Base-by-base conservation (phyloP, 2,329 filamentous ascomycete genomes). In the Diaporthe australafricana region DNA sequence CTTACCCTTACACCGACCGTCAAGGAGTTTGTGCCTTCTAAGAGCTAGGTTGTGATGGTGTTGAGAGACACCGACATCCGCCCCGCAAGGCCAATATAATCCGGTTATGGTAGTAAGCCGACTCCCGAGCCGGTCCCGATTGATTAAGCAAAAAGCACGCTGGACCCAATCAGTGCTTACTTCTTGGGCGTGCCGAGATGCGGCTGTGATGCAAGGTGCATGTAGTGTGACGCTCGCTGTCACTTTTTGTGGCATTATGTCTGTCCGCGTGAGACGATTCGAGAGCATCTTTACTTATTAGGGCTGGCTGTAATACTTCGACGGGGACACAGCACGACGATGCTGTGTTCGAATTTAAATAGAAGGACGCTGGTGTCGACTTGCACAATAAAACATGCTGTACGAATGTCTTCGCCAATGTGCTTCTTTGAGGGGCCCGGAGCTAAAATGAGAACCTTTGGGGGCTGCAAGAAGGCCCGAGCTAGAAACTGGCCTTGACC, bases 71-170 rank as follows among this genome's bases (percentile, higher is more conserved):
- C 66, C 66, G 66, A 68, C 40, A 40, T 12, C 66, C 66, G 66
- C 42, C 42, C 2, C 2, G 7, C n/a, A 35, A 45, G 32, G n/a
- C 8, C 48, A 12, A n/a, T 35, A 48, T n/a, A 35, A 17, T n/a
- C 27, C 66, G 66, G 66, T 48, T 68, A 30, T 22, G 6, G 66
- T 35, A 68, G 45, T 50, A 4, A 25, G n/a, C 66, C 66, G 66
- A 68, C 42, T 57, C 17, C 66, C 66, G 66, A 68, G 27, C 66
- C 66, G 66, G 14, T 25, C 17, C 22, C 53, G 50, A 40, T 68
- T 20, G 30, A 11, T 42, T 8, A 35, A 45, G n/a, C 32, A 56
- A 32, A 56, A 35, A 50, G 27, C 27, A 25, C 50, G 45, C n/a
- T 16, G 38, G 40, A n/a, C 32, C 66, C 66, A 68, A 68, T 68